These are phyloP conservation scores for Neonectria faginata DNA, from an alignment of 2,329 filamentous ascomycete genomes.

Conservation along the genomic window DNA sequence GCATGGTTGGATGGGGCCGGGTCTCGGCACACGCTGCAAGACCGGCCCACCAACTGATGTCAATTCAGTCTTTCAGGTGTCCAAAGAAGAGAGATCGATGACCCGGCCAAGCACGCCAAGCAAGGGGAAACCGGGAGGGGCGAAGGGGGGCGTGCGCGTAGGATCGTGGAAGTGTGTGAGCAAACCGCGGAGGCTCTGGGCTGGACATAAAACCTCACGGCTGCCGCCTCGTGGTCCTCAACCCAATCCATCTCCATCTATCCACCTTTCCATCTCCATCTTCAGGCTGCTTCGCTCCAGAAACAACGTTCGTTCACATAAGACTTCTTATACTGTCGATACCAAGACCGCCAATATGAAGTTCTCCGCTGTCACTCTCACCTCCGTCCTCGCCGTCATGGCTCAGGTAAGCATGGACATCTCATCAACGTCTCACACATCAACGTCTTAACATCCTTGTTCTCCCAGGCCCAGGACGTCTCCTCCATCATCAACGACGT, in stretches of 20 bases:
- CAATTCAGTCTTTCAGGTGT: neutral
- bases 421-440: neutral
- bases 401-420: conserved; percentile 17
- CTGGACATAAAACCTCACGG: conserved; percentile 17
- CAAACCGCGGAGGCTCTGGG: neutral
- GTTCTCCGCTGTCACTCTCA: conserved; percentile 47
- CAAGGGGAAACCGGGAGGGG: conserved; percentile 6
- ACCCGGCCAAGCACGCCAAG: conserved; percentile 2
- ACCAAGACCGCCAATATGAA: conserved; percentile 47
- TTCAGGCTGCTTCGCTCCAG: neutral
- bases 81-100: conserved; percentile 2
- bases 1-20: neutral
- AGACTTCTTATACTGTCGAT: conserved; percentile 20
- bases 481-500: conserved; percentile 19
- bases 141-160: conserved; percentile 22
- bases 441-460: conserved; percentile 5
- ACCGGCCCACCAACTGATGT: neutral
- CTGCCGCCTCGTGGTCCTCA: neutral
- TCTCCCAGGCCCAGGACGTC: conserved; percentile 18
- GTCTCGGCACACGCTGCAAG: conserved; percentile 1
- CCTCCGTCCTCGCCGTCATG: conserved; percentile 44
- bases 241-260: conserved; percentile 1
- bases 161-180: conserved; percentile 14
- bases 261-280: neutral
- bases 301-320: conserved; percentile 4